Conservation (phyloP, 2,329 filamentous ascomycete genomes). For the Clonostachys solani region DNA sequence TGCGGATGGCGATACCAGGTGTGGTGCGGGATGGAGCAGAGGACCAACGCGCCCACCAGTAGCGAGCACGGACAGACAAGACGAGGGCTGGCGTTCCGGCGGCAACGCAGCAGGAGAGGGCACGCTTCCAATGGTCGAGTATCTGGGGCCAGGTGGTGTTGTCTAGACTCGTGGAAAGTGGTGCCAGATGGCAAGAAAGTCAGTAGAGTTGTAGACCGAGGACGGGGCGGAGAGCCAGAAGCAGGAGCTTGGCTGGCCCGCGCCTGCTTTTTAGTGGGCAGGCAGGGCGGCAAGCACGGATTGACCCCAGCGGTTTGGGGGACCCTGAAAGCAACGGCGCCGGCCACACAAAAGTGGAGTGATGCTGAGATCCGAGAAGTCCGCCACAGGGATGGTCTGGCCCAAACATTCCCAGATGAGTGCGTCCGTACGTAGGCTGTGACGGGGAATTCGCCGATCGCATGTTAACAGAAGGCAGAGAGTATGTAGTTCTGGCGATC, state of each 20-base stretch:
- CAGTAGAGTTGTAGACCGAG: constrained; percentile 1
- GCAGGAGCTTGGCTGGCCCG: neutral
- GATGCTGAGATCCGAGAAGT: too few relatives aligned
- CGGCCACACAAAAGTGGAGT: neutral
- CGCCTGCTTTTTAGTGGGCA: neutral
- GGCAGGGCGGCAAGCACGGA: neutral
- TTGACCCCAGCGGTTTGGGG: neutral
- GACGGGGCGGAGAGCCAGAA: neutral
- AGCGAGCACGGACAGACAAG: too few relatives aligned
- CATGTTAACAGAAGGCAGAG: too few relatives aligned
- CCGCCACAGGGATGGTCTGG: too few relatives aligned
- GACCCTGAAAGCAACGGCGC: neutral
- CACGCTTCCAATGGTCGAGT: neutral
- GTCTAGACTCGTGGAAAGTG: neutral
- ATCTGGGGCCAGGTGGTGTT: neutral
- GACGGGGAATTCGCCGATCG: too few relatives aligned
- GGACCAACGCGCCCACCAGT: too few relatives aligned
- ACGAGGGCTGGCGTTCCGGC: neutral
- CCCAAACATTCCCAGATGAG: too few relatives aligned
- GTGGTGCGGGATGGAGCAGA: too few relatives aligned
- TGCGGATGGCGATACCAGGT: too few relatives aligned
- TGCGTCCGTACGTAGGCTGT: too few relatives aligned
- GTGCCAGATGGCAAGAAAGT: constrained; percentile 6
- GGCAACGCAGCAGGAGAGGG: neutral
- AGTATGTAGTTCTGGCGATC: too few relatives aligned